Evolutionary conservation across 2,329 filamentous ascomycete genomes (phyloP).

Genomic region (Alternaria alternata): DNA sequence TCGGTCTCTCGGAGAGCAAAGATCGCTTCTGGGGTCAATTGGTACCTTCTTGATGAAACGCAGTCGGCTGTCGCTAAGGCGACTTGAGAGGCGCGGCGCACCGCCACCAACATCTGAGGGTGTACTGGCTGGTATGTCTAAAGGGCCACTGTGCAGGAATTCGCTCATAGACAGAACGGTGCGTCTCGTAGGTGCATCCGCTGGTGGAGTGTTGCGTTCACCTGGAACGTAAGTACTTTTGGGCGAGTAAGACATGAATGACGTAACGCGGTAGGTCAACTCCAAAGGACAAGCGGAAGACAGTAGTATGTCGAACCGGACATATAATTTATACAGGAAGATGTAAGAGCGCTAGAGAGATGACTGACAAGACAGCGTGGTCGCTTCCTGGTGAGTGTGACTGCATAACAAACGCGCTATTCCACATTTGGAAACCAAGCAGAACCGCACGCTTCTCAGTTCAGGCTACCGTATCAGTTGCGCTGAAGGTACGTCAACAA

Average conservation of each 20-base stretch:
- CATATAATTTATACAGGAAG: neutral
- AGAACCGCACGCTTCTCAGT: neutral
- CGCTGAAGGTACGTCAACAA: no score
- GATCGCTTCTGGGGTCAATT: neutral
- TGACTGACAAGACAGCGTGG: neutral
- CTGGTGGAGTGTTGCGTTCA: neutral
- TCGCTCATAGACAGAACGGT: neutral
- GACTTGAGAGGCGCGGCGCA: neutral
- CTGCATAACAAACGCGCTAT: neutral
- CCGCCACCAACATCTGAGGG: neutral
- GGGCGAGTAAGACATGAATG: neutral
- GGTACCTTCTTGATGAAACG: slow-evolving; percentile 3
- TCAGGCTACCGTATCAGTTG: neutral
- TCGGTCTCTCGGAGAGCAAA: neutral
- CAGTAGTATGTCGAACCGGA: neutral
- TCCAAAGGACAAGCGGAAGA: neutral
- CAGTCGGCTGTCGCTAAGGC: neutral
- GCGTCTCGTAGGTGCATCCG: neutral
- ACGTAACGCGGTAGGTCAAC: neutral
- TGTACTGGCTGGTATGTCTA: neutral
- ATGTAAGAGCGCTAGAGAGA: neutral
- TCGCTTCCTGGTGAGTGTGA: neutral
- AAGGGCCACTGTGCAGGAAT: neutral
- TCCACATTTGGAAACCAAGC: neutral
- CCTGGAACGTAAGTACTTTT: neutral